These are phyloP conservation scores for Neoboletus subvelutipes DNA, from an alignment of 768 basidiomycete species.

Conservation along the genomic window DNA sequence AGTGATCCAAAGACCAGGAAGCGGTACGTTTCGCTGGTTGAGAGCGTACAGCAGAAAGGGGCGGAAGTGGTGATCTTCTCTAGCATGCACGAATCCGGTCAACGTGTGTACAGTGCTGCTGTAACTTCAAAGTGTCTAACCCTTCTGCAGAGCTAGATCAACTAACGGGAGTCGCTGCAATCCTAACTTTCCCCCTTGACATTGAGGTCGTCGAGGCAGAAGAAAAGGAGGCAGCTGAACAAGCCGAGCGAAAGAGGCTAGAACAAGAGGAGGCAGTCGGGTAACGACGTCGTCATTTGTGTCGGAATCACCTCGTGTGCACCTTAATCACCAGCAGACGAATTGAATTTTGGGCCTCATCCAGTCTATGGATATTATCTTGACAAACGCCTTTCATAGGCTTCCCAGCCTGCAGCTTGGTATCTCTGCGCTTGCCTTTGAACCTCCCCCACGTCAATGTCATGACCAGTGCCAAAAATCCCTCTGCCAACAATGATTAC, in stretches of 20 bases:
- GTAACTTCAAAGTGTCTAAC: not conserved
- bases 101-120: conserved; percentile 60
- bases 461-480: conserved; percentile 69
- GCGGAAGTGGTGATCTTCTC: conserved; percentile 97
- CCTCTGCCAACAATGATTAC: conserved; percentile 97
- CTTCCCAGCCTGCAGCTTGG: conserved; percentile 83
- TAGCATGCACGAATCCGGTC: conserved; percentile 99
- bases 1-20: conserved; percentile 77
- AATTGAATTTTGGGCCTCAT: not conserved
- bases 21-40: conserved; percentile 84
- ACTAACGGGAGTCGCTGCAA: conserved; percentile 91
- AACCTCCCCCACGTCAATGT: conserved; percentile 40
- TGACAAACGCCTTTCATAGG: conserved; percentile 65
- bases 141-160: conserved; percentile 81
- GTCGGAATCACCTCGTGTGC: not conserved
- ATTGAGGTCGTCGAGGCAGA: conserved; percentile 94
- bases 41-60: conserved; percentile 83
- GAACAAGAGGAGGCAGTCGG: conserved; percentile 8
- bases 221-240: conserved; percentile 70
- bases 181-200: conserved; percentile 94
- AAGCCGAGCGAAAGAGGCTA: conserved; percentile 26
- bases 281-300: not conserved
- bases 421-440: conserved; percentile 79
- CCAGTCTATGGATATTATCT: conserved; percentile 2
- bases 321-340: not conserved